These are phyloP conservation scores for Artemisia argyi DNA, from an alignment of 129 eudicot species.

Conservation along the genomic window DNA sequence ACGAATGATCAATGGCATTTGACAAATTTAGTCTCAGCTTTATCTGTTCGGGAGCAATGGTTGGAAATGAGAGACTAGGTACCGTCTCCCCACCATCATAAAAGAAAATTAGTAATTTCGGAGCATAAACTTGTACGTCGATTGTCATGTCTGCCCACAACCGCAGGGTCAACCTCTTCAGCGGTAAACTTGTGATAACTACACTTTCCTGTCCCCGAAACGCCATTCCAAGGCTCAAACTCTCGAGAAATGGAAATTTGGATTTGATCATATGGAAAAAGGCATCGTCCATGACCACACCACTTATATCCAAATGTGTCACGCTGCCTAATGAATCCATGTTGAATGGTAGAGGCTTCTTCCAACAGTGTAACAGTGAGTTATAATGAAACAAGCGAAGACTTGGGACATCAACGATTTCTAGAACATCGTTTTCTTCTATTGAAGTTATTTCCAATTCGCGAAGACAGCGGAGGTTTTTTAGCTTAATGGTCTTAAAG, in stretches of 20 bases:
- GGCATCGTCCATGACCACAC: not conserved
- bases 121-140: not conserved
- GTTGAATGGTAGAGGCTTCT: too few relatives aligned
- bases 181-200: not conserved
- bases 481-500: not conserved
- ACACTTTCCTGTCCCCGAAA: too few relatives aligned
- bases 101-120: not conserved
- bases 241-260: too few relatives aligned
- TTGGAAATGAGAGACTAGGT: slow-evolving; percentile 10
- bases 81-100: not conserved
- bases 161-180: not conserved
- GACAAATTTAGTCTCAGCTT: not conserved
- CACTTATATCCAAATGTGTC: not conserved
- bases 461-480: not conserved
- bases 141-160: not conserved
- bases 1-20: not conserved
- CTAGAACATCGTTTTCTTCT: not conserved
- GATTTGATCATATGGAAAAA: not conserved
- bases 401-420: not conserved
- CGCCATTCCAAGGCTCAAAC: too few relatives aligned
- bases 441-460: not conserved
- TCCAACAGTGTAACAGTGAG: too few relatives aligned
- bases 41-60: not conserved
- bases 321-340: not conserved
- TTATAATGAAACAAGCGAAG: too few relatives aligned